Evolutionary conservation across 805 yeast genomes (phyloP).

Genomic region (Geotrichum ghanense): DNA sequence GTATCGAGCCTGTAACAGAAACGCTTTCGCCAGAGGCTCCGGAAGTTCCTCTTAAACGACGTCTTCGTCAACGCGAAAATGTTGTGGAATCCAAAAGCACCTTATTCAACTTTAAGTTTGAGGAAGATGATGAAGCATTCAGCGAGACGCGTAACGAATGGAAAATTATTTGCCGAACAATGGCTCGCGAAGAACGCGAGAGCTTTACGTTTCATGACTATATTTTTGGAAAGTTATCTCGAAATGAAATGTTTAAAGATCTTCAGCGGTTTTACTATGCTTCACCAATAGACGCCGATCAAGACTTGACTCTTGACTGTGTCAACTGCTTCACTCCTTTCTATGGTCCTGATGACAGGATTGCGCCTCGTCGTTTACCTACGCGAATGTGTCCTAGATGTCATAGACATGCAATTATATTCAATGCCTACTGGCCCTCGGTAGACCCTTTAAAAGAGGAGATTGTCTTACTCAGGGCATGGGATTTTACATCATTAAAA

Average conservation of each 20-base stretch:
- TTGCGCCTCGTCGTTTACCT: slow-evolving; percentile 7
- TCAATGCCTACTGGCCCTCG: slow-evolving; percentile 22
- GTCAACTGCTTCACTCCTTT: slow-evolving; percentile 13
- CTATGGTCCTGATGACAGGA: not conserved
- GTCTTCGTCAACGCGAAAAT: not conserved
- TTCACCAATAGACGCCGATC: slow-evolving; percentile 2
- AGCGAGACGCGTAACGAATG: not conserved
- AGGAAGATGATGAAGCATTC: not conserved
- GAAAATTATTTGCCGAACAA: not conserved
- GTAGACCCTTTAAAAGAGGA: not conserved
- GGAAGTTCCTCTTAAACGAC: not conserved
- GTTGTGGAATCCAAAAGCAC: slow-evolving; percentile 1
- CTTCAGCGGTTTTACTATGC: slow-evolving; percentile 4
- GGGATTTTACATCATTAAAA: not conserved
- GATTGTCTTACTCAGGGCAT: not conserved
- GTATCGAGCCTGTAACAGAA: not conserved
- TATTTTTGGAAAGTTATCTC: not conserved
- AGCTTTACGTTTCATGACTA: not conserved
- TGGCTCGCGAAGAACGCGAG: not conserved
- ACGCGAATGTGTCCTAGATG: slow-evolving; percentile 22
- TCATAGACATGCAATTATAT: slow-evolving; percentile 22
- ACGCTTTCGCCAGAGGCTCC: not conserved
- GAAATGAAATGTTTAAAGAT: slow-evolving; percentile 1
- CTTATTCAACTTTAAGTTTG: not conserved
- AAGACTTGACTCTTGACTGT: slow-evolving; percentile 8